These are phyloP conservation scores for Trametes cingulata DNA, from an alignment of 768 basidiomycete genomes.

Conservation along the genomic window DNA sequence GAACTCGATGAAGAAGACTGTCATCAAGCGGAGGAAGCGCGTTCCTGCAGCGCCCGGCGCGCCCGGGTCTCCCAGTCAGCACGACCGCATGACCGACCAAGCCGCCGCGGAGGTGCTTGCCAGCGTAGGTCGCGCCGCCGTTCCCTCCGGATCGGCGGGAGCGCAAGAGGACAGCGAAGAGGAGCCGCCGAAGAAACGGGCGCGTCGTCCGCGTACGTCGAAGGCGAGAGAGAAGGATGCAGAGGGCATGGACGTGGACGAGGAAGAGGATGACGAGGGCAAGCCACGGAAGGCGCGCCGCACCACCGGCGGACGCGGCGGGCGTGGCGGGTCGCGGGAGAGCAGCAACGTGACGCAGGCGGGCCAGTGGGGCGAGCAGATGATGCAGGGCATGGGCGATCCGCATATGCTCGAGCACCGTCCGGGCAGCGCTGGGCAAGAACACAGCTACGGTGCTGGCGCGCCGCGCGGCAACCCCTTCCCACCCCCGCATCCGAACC, in stretches of 20 bases:
- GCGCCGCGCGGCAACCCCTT: constrained; percentile 30
- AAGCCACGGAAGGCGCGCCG: constrained; percentile 17
- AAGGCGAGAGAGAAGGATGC: constrained; percentile 39
- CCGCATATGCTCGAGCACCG: constrained; percentile 17
- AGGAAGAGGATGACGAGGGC: constrained; percentile 41
- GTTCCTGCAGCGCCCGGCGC: constrained; percentile 77
- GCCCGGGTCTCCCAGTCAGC: constrained; percentile 35
- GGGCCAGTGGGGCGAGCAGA: constrained; percentile 19
- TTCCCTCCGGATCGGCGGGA: constrained; percentile 38
- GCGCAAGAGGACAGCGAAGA: constrained; percentile 50
- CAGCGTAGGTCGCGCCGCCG: constrained; percentile 64
- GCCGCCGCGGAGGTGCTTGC: constrained; percentile 89
- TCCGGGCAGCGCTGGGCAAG: constrained; percentile 12
- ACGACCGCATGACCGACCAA: constrained; percentile 70
- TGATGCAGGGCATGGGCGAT: constrained; percentile 24
- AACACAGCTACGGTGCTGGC: constrained; percentile 25
- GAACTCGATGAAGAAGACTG: constrained; percentile 98
- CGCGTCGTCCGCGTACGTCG: constrained; percentile 34
- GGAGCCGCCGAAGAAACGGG: constrained; percentile 56
- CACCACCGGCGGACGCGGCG: not conserved
- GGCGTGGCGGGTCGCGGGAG: constrained; percentile 7
- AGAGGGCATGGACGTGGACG: constrained; percentile 51
- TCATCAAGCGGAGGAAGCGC: constrained; percentile 97
- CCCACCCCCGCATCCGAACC: constrained; percentile 44
- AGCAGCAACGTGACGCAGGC: constrained; percentile 15